Evolutionary conservation across 495 filamentous ascomycete genomes (phyloP).

Genomic region (Daldinia decipiens): DNA sequence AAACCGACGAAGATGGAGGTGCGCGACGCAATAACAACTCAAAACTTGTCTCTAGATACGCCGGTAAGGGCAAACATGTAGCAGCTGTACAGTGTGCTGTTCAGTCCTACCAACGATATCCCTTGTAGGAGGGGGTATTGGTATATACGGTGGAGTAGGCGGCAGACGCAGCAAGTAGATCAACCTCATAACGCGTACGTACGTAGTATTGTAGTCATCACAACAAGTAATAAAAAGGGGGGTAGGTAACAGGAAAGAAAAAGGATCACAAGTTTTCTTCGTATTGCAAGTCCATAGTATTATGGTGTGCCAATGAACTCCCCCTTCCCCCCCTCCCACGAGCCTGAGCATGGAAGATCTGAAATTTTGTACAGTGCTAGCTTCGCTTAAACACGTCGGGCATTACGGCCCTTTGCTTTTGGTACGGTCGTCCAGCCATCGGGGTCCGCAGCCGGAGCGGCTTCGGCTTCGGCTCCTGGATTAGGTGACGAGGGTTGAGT

Average conservation of each 20-base stretch:
- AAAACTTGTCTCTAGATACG: constrained; percentile 9
- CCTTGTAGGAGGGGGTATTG: neutral
- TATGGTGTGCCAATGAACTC: constrained; percentile 36
- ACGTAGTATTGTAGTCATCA: constrained; percentile 27
- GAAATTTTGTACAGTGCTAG: constrained; percentile 41
- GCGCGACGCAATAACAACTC: neutral
- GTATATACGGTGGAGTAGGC: constrained; percentile 30
- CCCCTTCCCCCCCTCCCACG: constrained; percentile 32
- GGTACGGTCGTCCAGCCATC: constrained; percentile 84
- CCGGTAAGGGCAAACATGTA: neutral
- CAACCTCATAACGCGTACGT: constrained; percentile 6
- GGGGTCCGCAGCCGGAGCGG: constrained; percentile 60
- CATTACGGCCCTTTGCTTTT: constrained; percentile 59
- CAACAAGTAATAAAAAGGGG: constrained; percentile 22
- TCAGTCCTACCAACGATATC: constrained; percentile 11
- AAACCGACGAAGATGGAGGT: neutral
- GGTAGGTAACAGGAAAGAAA: constrained; percentile 7
- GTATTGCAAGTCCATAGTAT: constrained; percentile 39
- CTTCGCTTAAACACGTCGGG: constrained; percentile 43
- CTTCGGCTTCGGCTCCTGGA: constrained; percentile 37
- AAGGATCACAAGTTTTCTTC: constrained; percentile 32
- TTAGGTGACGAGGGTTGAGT: constrained; percentile 47
- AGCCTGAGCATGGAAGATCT: constrained; percentile 41
- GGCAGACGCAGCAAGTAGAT: constrained; percentile 15
- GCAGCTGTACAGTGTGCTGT: constrained; percentile 7